Evolutionary conservation across 257 asterid species (phyloP), one percentile per base, ranked within the genome.

Genomic region (Fraxinus cuspidata): DNA sequence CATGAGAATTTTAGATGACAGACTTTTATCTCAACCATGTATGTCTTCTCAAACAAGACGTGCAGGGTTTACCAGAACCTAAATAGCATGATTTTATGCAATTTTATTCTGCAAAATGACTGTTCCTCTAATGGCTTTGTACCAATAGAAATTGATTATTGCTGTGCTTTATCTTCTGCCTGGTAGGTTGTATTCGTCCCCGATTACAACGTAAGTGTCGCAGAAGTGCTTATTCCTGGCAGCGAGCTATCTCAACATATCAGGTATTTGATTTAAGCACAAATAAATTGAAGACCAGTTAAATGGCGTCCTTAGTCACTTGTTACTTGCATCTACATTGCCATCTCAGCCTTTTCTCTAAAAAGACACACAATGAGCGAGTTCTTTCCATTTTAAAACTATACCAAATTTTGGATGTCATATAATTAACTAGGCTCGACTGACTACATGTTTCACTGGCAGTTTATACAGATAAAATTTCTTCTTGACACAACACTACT

Each of bases 171-270:
- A 18, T 53, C 27, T 27, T 80, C 16, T 31, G 13, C 27, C 64
- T 29, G 67, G 5, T 23, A 89, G 92, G 94, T 89, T 11, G 77
- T 90, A 32, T 90, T 90, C 70, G 88, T 90, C 35, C 94, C 92
- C 0, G 94, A 90, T 76, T 90, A 90, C 87, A 90, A 90, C 73
- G 94, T 88, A 34, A 88, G 90, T 60, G 90, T 88, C 38, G 92
- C 94, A 37, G 94, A 90, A 78, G 86, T 85, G 65, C 92, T 90
- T 40, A 90, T 90, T 69, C 92, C 94, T 78, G 92, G 91, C 19
- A 88, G 89, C 78, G 94, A 90, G 77, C 83, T 90, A 23, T 90
- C 92, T 56, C 91, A 90, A 74, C 94, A 90, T 77, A 86, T 90
- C 77, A 90, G 94, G 94, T 90, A 84, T 64, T 65, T 44, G 16